These are phyloP conservation scores for Paulownia fortunei DNA, from an alignment of 257 asterid genomes.

Conservation along the genomic window DNA sequence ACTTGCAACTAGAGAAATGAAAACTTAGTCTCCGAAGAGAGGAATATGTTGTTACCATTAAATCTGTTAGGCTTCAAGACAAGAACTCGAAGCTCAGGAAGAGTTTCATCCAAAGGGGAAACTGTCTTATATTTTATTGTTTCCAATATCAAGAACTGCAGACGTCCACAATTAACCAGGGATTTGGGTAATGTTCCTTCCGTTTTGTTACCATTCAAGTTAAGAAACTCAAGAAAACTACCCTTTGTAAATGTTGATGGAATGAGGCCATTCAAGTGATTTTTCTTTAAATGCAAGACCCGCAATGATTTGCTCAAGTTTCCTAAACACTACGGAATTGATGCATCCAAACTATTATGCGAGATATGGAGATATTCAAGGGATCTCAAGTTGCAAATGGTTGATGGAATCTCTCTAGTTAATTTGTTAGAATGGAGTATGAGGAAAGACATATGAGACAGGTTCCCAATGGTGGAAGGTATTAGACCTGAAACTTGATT, in stretches of 20 bases:
- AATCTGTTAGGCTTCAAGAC: constrained; percentile 30
- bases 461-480: neutral
- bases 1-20: constrained; percentile 31
- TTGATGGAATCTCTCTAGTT: neutral
- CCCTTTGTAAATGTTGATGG: constrained; percentile 2
- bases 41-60: constrained; percentile 27
- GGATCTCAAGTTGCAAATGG: constrained; percentile 12
- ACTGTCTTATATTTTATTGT: constrained; percentile 36
- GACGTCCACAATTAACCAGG: constrained; percentile 28
- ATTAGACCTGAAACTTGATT: neutral
- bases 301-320: neutral
- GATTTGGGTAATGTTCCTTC: constrained; percentile 16
- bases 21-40: neutral
- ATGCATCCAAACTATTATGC: constrained; percentile 9
- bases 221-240: neutral
- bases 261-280: constrained; percentile 7
- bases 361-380: neutral
- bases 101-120: constrained; percentile 41
- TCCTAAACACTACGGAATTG: constrained; percentile 21
- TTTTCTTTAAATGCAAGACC: neutral
- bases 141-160: constrained; percentile 22
- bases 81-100: constrained; percentile 37
- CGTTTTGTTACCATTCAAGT: constrained; percentile 11
- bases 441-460: neutral
- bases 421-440: constrained; percentile 1